Percentiles rank a stretch among this genome's conserved stretches.
These are phyloP conservation scores for Suhomyces sp. DNA, from an alignment of 805 yeast genomes.

Conservation along the genomic window DNA sequence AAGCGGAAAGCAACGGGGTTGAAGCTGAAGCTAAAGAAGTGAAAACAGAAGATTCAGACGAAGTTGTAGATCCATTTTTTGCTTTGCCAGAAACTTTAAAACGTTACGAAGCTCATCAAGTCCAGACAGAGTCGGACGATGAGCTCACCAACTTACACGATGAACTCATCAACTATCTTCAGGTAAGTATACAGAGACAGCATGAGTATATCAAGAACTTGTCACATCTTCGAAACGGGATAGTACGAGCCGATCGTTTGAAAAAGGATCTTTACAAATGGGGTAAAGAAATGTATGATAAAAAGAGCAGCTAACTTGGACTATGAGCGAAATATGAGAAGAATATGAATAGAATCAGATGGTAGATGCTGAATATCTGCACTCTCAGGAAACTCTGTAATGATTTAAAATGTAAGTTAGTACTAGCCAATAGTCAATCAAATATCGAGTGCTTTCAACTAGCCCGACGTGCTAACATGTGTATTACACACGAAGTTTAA, in stretches of 20 bases:
- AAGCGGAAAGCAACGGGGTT: background rate
- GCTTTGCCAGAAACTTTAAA: slow-evolving; percentile 52
- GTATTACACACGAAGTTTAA: background rate
- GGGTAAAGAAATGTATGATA: slow-evolving; percentile 79
- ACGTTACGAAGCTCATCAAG: slow-evolving; percentile 27
- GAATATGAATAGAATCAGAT: background rate
- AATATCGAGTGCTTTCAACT: background rate
- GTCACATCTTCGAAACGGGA: slow-evolving; percentile 66
- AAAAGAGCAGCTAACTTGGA: slow-evolving; percentile 12
- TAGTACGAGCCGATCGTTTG: slow-evolving; percentile 74
- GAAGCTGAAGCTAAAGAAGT: slow-evolving; percentile 10
- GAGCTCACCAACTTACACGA: slow-evolving; percentile 59
- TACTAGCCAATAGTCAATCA: background rate
- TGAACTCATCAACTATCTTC: slow-evolving; percentile 41
- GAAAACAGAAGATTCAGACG: slow-evolving; percentile 51
- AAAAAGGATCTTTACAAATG: slow-evolving; percentile 70
- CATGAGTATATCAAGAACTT: slow-evolving; percentile 85
- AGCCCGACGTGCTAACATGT: background rate
- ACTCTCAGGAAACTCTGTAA: background rate
- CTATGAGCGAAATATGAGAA: no score
- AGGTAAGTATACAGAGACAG: slow-evolving; percentile 45
- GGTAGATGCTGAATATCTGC: background rate
- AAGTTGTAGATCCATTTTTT: slow-evolving; percentile 46
- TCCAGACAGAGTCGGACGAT: slow-evolving; percentile 19
- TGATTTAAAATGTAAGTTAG: background rate